These are phyloP conservation scores for Calonectria fujianensis DNA, from an alignment of 2,329 filamentous ascomycete genomes.

Conservation along the genomic window DNA sequence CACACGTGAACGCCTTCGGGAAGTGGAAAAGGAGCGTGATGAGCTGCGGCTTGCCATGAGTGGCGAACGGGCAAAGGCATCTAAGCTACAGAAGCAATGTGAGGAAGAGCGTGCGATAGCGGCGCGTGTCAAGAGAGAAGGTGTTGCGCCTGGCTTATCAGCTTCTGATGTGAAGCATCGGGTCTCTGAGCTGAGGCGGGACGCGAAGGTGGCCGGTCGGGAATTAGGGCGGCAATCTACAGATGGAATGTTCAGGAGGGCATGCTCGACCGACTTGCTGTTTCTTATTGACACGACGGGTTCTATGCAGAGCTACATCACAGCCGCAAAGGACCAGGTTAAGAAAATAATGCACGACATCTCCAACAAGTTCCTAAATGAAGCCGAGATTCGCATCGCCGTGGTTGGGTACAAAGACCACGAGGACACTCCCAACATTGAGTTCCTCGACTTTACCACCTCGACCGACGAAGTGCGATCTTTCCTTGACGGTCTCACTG, in stretches of 20 bases:
- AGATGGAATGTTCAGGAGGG: slow-evolving; percentile 57
- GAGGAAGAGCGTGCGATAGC: slow-evolving; percentile 4
- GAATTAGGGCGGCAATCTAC: slow-evolving; percentile 4
- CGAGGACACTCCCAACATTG: neutral
- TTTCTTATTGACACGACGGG: slow-evolving; percentile 62
- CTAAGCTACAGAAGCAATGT: neutral
- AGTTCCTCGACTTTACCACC: slow-evolving; percentile 10
- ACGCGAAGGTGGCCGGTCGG: neutral
- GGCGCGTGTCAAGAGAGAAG: neutral
- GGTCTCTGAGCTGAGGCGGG: neutral
- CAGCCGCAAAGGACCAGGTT: slow-evolving; percentile 60
- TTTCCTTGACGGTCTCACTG: neutral
- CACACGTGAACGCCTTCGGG: neutral
- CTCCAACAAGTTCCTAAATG: neutral
- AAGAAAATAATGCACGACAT: slow-evolving; percentile 22
- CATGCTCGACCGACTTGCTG: slow-evolving; percentile 60
- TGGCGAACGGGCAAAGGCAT: slow-evolving; percentile 3
- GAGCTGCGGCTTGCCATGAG: neutral
- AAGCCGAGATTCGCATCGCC: slow-evolving; percentile 7
- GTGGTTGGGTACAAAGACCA: slow-evolving; percentile 5
- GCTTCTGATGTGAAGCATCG: neutral
- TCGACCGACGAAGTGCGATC: neutral
- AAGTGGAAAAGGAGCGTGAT: neutral
- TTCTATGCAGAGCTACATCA: slow-evolving; percentile 59
- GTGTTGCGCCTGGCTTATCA: neutral